Base-by-base conservation (phyloP, 192 early-diverging fungal genomes). In the Obelidium mucronatum region DNA sequence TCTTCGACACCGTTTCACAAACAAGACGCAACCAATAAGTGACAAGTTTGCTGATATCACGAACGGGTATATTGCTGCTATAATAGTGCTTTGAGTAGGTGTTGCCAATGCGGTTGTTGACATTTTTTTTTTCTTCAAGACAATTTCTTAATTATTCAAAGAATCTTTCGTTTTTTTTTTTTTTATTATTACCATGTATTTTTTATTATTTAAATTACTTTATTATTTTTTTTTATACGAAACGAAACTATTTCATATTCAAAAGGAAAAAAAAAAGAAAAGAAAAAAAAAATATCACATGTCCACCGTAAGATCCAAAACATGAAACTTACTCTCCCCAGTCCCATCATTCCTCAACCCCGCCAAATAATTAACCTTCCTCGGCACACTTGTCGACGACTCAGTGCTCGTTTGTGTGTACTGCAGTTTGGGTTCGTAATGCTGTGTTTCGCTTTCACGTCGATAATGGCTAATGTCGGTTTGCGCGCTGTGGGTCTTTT, bases 361-460 rank as follows among this genome's bases (percentile, higher is more conserved):
- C 5, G 77, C 74, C 58, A 89, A 42, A 69, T 74, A 89, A 34
- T 85, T 83, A 61, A 68, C 77, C 33, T 71, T 80, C 22, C 55
- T 74, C 0, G 85, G 85, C 40, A 87, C 86, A 31, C 68, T 66
- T 0, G 83, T 84, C 31, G 65, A 51, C 1, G 77, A 83, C 28
- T 74, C 65, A 24, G 60, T 82, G 30, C 65, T 77, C 19, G 88
- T 86, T 67, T 89, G 88, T 2, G 83, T 81, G 56, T 63, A 52
- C 28, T 83, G 66, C 26, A 69, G 31, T 83, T 85, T 86, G 67
- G 85, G 86, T 44, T 52, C 79, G 78, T 90, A 88, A 65, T 88
- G 85, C 73, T 90, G 88, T 30, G 88, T 86, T 62, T 90, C 86
- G 62, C 73, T 79, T 19, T 88, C 86, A 44, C 88, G 53, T 53